Evolutionary conservation across 139 green algal species (phyloP).

Genomic region (Chlamydomonas sp.): DNA sequence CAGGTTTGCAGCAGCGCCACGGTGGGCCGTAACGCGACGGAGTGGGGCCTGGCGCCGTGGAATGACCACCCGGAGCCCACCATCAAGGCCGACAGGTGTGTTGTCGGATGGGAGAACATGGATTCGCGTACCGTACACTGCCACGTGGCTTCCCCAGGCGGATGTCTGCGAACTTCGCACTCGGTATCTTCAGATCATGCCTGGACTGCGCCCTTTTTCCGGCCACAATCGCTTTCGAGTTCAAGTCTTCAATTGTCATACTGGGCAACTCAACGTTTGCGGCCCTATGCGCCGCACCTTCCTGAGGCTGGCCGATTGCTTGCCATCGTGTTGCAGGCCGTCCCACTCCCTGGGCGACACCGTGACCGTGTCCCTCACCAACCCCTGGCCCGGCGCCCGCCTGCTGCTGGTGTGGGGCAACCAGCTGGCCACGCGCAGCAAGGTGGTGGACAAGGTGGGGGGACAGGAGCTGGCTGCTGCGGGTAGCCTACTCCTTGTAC

Average conservation of each 20-base stretch:
- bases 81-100: slow-evolving; percentile 31
- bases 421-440: neutral
- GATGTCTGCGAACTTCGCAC: too few relatives aligned
- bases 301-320: too few relatives aligned
- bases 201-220: too few relatives aligned
- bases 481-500: too few relatives aligned
- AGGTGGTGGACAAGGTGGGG: neutral
- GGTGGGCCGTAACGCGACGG: slow-evolving; percentile 38
- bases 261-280: too few relatives aligned
- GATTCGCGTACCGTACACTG: too few relatives aligned
- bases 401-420: slow-evolving; percentile 56
- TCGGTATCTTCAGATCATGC: too few relatives aligned
- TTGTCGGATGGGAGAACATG: neutral
- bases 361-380: slow-evolving; percentile 34
- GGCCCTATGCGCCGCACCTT: too few relatives aligned
- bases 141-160: too few relatives aligned
- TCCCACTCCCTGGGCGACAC: neutral
- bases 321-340: neutral
- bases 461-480: too few relatives aligned
- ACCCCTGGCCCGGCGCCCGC: slow-evolving; percentile 41
- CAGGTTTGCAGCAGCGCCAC: neutral
- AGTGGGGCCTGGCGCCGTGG: slow-evolving; percentile 39
- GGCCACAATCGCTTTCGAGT: too few relatives aligned
- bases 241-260: too few relatives aligned
- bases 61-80: neutral